Base-by-base conservation (phyloP, 1,139 yeast species). In the Hansenula sp. region DNA sequence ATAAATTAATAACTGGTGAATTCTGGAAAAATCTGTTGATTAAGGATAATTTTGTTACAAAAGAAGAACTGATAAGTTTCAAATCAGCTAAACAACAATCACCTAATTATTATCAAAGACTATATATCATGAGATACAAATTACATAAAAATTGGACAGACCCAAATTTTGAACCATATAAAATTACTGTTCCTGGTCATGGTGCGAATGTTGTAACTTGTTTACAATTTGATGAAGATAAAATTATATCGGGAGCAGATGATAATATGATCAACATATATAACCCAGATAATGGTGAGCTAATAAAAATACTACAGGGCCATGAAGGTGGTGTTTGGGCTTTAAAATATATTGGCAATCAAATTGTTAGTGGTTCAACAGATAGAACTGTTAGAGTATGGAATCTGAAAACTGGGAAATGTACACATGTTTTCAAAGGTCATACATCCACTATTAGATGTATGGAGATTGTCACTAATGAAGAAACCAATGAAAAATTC, bases 271-370 rank as follows among this genome's bases (percentile, higher is more conserved):
- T 92, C 46, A 80, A 87, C 46, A 81, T 94, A 10, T 89, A 88
- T 60, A 82, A 85, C 50, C 80, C 96, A 3, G 67, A 71, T 29
- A 80, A 87, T 0, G 97, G 97, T 6, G 68, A 68, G 36, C 68
- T 82, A 35, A 55, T 83, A n/a, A 71, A 78, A 37, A 82, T 85
- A 2, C 69, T 92, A 39, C 71, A 74, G 40, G 97, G 97, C 12
- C 98, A 92, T 57, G 95, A 86, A 44, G 97, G 97, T 36, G 98
- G 98, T 22, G 98, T 94, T 10, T 92, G 99, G 99, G 97, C 98
- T 1, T 69, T 92, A 58, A 89, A 92, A 61, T 90, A 89, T 59
- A 77, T 77, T 40, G 87, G 87, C n/a, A 80, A 85, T 58, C 63
- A 62, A 32, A 65, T 90, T 32, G 95, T 89, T 0, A 82, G 94